Conservation (phyloP, 495 filamentous ascomycete genomes). For the Paragyromitra xinjiangensis region DNA sequence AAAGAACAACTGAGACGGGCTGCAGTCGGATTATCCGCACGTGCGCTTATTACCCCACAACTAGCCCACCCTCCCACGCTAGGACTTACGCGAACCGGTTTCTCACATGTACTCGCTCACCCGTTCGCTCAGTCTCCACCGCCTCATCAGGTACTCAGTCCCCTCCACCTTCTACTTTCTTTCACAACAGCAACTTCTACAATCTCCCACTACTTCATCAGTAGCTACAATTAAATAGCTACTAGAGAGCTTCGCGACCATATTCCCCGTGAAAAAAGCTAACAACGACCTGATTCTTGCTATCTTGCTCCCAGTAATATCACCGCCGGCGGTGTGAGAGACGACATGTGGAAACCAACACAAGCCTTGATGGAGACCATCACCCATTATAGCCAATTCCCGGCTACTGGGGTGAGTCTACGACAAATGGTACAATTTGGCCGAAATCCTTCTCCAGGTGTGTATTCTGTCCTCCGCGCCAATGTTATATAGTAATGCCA, state of each 20-base stretch:
- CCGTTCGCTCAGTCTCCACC: background rate
- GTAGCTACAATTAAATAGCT: slow-evolving; percentile 23
- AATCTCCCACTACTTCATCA: slow-evolving; percentile 1
- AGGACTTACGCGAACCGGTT: slow-evolving; percentile 41
- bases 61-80: slow-evolving; percentile 32
- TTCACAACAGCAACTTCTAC: background rate
- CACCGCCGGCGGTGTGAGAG: slow-evolving; percentile 29
- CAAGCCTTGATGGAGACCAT: slow-evolving; percentile 97
- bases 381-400: slow-evolving; percentile 96
- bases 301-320: background rate
- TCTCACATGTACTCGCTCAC: slow-evolving; percentile 41
- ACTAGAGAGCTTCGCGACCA: slow-evolving; percentile 15
- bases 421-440: slow-evolving; percentile 99
- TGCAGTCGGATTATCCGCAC: slow-evolving; percentile 35
- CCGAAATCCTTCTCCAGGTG: slow-evolving; percentile 85
- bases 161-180: slow-evolving; percentile 15
- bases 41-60: slow-evolving; percentile 39
- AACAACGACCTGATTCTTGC: slow-evolving; percentile 14
- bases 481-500: slow-evolving; percentile 46
- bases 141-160: slow-evolving; percentile 34
- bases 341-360: slow-evolving; percentile 76
- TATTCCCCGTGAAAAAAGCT: background rate
- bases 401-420: slow-evolving; percentile 93
- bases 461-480: slow-evolving; percentile 52
- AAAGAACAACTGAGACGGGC: slow-evolving; percentile 30